These are phyloP conservation scores for Termitomyces sp. DNA, from an alignment of 768 basidiomycete genomes.

Conservation along the genomic window DNA sequence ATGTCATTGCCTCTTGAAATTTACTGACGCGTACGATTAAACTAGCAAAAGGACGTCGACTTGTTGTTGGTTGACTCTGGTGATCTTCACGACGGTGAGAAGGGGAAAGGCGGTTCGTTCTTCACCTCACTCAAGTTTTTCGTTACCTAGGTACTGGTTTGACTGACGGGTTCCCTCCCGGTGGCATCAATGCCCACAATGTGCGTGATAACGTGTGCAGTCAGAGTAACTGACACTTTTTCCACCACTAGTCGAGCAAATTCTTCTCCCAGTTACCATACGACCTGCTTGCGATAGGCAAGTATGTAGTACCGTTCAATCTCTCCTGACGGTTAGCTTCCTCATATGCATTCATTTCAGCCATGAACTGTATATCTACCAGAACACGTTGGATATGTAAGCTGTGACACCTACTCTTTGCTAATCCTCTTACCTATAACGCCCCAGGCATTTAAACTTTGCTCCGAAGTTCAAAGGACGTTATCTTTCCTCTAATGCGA, in stretches of 20 bases:
- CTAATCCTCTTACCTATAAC: too few species aligned
- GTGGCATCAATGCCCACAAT: conserved; percentile 69
- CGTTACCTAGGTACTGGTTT: conserved; percentile 59
- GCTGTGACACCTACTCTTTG: conserved; percentile 3
- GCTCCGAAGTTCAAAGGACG: conserved; percentile 58
- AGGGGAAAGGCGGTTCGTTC: background rate
- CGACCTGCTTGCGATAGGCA: conserved; percentile 82
- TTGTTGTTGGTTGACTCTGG: conserved; percentile 79
- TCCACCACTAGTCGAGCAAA: conserved; percentile 51
- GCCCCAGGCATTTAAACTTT: conserved; percentile 56
- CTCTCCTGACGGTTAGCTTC: conserved; percentile 30
- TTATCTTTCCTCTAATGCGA: conserved; percentile 80
- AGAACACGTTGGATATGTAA: conserved; percentile 63
- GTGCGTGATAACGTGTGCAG: conserved; percentile 27
- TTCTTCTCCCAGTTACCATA: conserved; percentile 73
- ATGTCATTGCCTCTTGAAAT: background rate
- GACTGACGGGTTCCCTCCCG: conserved; percentile 67
- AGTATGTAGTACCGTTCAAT: conserved; percentile 37
- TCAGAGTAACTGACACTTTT: background rate
- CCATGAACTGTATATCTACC: conserved; percentile 80
- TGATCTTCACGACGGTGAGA: conserved; percentile 62
- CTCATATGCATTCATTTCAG: conserved; percentile 35
- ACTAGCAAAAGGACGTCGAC: conserved; percentile 67
- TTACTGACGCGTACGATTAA: background rate
- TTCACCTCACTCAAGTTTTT: background rate